Evolutionary conservation across 495 filamentous ascomycete species (phyloP).

Genomic region (Astrothelium macrocarpum): DNA sequence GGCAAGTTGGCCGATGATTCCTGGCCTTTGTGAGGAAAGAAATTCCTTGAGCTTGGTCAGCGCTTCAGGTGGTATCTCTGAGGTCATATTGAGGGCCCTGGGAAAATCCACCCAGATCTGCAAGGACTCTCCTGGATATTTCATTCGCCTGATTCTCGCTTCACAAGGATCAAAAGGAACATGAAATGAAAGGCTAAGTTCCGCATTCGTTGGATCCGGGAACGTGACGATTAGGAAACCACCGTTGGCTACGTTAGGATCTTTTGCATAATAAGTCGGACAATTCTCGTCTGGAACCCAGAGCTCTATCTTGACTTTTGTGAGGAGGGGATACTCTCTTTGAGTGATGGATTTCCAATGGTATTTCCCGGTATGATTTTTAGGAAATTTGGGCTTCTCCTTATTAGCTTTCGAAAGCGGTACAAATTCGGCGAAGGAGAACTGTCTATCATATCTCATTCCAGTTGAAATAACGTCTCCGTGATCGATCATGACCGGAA

Average conservation of each 20-base stretch:
- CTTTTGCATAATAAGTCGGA: conserved; percentile 6
- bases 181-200: conserved; percentile 34
- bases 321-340: conserved; percentile 59
- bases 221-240: conserved; percentile 50
- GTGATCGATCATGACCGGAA: conserved; percentile 61
- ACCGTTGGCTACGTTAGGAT: conserved; percentile 37
- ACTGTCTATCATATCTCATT: conserved; percentile 74
- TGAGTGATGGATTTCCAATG: conserved; percentile 78
- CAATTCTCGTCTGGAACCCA: conserved; percentile 56
- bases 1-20: conserved; percentile 47
- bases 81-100: conserved; percentile 38
- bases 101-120: conserved; percentile 70
- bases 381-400: conserved; percentile 15
- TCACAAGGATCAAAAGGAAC: conserved; percentile 56
- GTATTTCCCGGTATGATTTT: conserved; percentile 36
- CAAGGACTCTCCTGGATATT: conserved; percentile 54
- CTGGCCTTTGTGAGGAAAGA: conserved; percentile 35
- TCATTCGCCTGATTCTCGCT: conserved; percentile 39
- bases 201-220: conserved; percentile 26
- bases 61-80: conserved; percentile 42
- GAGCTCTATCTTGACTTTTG: conserved; percentile 65
- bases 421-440: conserved; percentile 64
- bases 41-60: conserved; percentile 43
- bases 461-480: conserved; percentile 61
- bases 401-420: conserved; percentile 27